Evolutionary conservation across 345 rosid species (phyloP).

Genomic region (Eutrema japonicum): DNA sequence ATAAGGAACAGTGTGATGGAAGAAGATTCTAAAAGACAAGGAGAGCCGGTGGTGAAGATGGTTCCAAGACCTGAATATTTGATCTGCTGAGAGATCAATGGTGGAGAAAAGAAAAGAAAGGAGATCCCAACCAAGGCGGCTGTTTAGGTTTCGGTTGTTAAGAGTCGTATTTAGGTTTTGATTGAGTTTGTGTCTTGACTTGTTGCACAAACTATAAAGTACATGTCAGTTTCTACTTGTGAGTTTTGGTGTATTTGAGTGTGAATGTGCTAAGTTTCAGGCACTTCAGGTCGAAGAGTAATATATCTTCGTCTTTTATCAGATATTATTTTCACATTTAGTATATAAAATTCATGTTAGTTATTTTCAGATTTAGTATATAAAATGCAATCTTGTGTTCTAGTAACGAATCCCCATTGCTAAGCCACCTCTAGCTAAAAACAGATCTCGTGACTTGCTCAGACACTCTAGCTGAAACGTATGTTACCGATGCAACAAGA

Average conservation of each 20-base stretch:
- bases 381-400: too few species aligned
- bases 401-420: too few species aligned
- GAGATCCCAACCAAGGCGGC: background rate
- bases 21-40: background rate
- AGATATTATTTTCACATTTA: too few species aligned
- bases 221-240: background rate
- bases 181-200: background rate
- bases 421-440: too few species aligned
- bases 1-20: background rate
- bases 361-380: too few species aligned
- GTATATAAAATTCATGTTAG: too few species aligned
- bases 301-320: too few species aligned
- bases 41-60: slow-evolving; percentile 3
- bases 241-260: too few species aligned
- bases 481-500: background rate
- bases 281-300: too few species aligned
- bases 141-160: background rate
- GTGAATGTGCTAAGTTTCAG: too few species aligned
- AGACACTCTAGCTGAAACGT: background rate
- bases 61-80: background rate
- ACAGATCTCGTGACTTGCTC: too few species aligned
- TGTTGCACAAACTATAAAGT: background rate
- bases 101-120: background rate
- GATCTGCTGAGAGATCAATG: slow-evolving; percentile 5
- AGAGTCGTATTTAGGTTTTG: background rate